These are phyloP conservation scores for Kwoniella dejecticola DNA, from an alignment of 768 basidiomycete genomes.

Conservation along the genomic window DNA sequence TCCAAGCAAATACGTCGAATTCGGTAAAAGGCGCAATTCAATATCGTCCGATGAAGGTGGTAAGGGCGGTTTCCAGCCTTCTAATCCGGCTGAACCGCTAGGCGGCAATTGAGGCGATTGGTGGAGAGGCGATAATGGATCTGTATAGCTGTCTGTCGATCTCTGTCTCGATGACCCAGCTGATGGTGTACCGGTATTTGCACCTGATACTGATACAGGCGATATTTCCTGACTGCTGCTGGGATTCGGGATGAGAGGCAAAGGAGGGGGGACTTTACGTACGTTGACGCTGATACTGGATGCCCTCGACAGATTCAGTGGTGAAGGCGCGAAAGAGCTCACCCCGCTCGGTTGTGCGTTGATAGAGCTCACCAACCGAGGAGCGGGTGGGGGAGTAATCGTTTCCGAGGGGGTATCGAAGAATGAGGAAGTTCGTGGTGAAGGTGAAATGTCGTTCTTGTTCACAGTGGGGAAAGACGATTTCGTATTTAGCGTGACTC, in stretches of 20 bases:
- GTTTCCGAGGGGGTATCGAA: slow-evolving; percentile 23
- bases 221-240: background rate
- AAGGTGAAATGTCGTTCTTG: slow-evolving; percentile 8
- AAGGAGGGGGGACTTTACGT: slow-evolving; percentile 9
- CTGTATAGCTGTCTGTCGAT: slow-evolving; percentile 11
- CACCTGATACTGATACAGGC: background rate
- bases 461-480: background rate
- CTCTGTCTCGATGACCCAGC: slow-evolving; percentile 1
- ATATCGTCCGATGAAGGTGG: slow-evolving; percentile 37
- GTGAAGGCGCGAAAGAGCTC: slow-evolving; percentile 30
- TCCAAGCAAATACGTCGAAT: slow-evolving; percentile 37
- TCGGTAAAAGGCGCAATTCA: slow-evolving; percentile 34
- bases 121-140: slow-evolving; percentile 45
- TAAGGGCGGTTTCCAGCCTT: slow-evolving; percentile 39
- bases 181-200: background rate
- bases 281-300: slow-evolving; percentile 9
- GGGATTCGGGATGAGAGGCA: background rate
- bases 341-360: background rate
- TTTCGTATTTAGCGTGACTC: background rate
- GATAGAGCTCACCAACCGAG: background rate
- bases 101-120: slow-evolving; percentile 40
- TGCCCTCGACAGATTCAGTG: slow-evolving; percentile 26
- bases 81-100: slow-evolving; percentile 6
- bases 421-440: slow-evolving; percentile 29
- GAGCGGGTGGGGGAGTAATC: slow-evolving; percentile 15